phyloP scores from a whole-genome alignment of 2,329 filamentous ascomycete species.

The Epichloe aotearoae region DNA sequence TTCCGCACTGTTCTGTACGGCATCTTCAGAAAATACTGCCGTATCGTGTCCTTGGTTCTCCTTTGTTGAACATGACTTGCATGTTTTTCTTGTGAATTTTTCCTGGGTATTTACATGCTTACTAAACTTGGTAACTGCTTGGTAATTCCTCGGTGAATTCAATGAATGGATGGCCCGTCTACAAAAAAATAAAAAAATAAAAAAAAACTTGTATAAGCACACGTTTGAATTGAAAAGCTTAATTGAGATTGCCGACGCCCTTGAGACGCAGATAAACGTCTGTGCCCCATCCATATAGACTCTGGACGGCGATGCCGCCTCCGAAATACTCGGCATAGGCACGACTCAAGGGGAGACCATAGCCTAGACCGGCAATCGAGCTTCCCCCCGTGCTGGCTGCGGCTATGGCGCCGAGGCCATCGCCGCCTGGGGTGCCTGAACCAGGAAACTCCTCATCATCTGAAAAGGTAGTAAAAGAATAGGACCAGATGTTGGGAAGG shows the following conservation, averaged over 20 bases:
- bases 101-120: no score
- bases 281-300: slow-evolving; percentile 81
- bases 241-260: slow-evolving; percentile 43
- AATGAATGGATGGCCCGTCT: no score
- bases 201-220: no score
- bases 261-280: slow-evolving; percentile 56
- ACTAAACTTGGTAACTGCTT: no score
- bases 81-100: no score
- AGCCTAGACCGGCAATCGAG: slow-evolving; percentile 85
- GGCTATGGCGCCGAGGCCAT: slow-evolving; percentile 62
- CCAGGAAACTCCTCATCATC: slow-evolving; percentile 36
- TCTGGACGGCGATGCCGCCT: slow-evolving; percentile 89
- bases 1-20: no score
- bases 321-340: slow-evolving; percentile 98
- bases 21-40: no score
- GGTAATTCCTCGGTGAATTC: no score
- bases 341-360: slow-evolving; percentile 77
- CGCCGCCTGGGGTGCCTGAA: slow-evolving; percentile 33
- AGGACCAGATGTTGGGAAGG: slow-evolving; percentile 83
- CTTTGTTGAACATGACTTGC: no score
- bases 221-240: background rate
- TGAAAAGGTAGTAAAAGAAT: slow-evolving; percentile 91
- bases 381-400: slow-evolving; percentile 62
- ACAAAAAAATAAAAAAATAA: no score
- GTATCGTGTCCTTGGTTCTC: no score